These are phyloP conservation scores for Chalciporus pseudorubinellus DNA, from an alignment of 768 basidiomycete genomes.

Conservation along the genomic window DNA sequence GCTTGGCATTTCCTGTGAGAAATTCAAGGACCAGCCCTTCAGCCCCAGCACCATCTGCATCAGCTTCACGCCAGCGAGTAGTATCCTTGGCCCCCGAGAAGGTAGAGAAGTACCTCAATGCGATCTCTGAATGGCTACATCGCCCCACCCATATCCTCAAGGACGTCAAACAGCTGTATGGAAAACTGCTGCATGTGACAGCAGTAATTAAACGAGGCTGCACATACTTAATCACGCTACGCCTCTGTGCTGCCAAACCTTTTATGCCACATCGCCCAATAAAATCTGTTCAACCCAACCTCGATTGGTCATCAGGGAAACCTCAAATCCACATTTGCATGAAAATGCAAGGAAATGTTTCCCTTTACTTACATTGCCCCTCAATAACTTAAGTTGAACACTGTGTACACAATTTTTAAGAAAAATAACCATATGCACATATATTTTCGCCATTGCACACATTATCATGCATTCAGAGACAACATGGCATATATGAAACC, in stretches of 20 bases:
- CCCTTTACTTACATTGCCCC: too few species aligned
- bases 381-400: too few species aligned
- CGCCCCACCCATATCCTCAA: neutral
- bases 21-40: neutral
- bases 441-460: too few species aligned
- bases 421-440: too few species aligned
- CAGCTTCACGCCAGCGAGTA: conserved; percentile 30
- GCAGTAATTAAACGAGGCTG: conserved; percentile 18
- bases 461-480: too few species aligned
- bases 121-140: neutral
- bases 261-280: conserved; percentile 30
- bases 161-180: conserved; percentile 4
- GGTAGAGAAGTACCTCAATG: conserved; percentile 4
- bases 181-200: conserved; percentile 1
- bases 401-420: too few species aligned
- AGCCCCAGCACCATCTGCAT: neutral
- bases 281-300: too few species aligned
- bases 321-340: too few species aligned
- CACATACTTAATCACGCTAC: conserved; percentile 34
- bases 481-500: too few species aligned
- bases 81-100: conserved; percentile 33
- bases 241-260: conserved; percentile 27
- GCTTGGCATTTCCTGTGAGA: too few species aligned
- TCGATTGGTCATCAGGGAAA: too few species aligned
- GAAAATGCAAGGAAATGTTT: too few species aligned